Percentiles rank a stretch among this genome's conserved stretches.
phyloP scores from a whole-genome alignment of 2,329 filamentous ascomycete species.

The Penicillium hesseltinei region DNA sequence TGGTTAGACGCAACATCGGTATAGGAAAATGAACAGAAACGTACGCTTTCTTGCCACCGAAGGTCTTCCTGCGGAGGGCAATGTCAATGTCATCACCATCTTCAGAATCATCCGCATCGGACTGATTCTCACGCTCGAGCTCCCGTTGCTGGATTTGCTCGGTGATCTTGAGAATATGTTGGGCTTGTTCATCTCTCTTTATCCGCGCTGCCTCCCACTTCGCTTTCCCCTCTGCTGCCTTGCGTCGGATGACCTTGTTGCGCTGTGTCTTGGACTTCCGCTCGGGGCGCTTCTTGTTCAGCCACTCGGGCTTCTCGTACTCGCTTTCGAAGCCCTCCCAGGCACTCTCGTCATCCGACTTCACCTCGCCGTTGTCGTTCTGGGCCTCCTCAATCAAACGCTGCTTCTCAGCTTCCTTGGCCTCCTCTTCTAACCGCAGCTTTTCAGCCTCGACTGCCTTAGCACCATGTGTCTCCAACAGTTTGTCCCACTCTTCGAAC shows the following conservation, averaged over 20 bases:
- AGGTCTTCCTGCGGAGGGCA: slow-evolving; percentile 66
- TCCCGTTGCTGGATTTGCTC: slow-evolving; percentile 50
- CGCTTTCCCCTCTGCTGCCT: slow-evolving; percentile 75
- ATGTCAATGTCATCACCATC: slow-evolving; percentile 63
- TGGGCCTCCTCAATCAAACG: slow-evolving; percentile 72
- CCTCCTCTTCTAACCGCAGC: slow-evolving; percentile 66
- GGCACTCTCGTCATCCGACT: slow-evolving; percentile 83
- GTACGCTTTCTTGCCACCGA: slow-evolving; percentile 62
- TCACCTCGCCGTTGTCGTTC: slow-evolving; percentile 70
- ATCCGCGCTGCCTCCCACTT: slow-evolving; percentile 76
- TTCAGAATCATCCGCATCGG: slow-evolving; percentile 39
- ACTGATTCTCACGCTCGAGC: slow-evolving; percentile 44
- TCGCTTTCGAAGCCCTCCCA: slow-evolving; percentile 90
- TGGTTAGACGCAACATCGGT: slow-evolving; percentile 19
- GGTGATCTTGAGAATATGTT: slow-evolving; percentile 69
- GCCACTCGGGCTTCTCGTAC: slow-evolving; percentile 63
- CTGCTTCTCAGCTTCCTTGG: slow-evolving; percentile 64
- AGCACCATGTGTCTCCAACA: slow-evolving; percentile 70
- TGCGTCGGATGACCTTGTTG: slow-evolving; percentile 84
- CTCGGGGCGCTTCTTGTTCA: slow-evolving; percentile 71
- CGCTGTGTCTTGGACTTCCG: slow-evolving; percentile 83
- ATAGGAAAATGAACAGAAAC: slow-evolving; percentile 21
- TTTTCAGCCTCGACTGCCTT: slow-evolving; percentile 78
- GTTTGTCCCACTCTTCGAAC: slow-evolving; percentile 79
- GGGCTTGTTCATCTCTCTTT: slow-evolving; percentile 68